Conservation (phyloP, 768 basidiomycete species). For the Lactarius indigo region DNA sequence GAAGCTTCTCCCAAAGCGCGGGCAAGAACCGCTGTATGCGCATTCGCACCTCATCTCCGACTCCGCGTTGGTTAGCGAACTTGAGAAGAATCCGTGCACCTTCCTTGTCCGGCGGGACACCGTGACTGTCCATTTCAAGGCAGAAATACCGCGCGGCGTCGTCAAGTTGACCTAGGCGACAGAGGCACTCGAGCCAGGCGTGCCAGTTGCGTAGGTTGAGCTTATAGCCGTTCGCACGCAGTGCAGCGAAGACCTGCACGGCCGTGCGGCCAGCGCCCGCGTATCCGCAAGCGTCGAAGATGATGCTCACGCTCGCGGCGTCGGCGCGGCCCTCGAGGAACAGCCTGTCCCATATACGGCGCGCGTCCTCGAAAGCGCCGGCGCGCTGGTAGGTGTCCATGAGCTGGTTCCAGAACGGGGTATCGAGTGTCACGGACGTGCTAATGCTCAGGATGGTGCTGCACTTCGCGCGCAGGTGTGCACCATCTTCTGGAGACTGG, state of each 20-base stretch:
- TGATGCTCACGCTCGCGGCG: slow-evolving; percentile 69
- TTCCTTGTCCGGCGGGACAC: slow-evolving; percentile 46
- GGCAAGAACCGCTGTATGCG: slow-evolving; percentile 25
- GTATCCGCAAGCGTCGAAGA: slow-evolving; percentile 80
- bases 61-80: slow-evolving; percentile 13
- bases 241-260: slow-evolving; percentile 49
- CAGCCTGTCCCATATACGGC: slow-evolving; percentile 77
- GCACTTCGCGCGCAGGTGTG: slow-evolving; percentile 58
- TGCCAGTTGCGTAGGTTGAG: slow-evolving; percentile 75
- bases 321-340: slow-evolving; percentile 55
- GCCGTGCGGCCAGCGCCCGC: slow-evolving; percentile 51
- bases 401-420: slow-evolving; percentile 59
- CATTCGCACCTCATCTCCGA: slow-evolving; percentile 15
- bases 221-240: slow-evolving; percentile 45
- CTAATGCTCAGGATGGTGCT: slow-evolving; percentile 79
- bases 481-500: slow-evolving; percentile 37
- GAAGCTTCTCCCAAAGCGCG: slow-evolving; percentile 20
- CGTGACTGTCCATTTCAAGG: slow-evolving; percentile 56
- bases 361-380: slow-evolving; percentile 65
- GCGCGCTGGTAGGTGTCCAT: slow-evolving; percentile 89
- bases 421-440: slow-evolving; percentile 67
- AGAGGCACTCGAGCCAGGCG: slow-evolving; percentile 82
- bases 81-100: slow-evolving; percentile 49
- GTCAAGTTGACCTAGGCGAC: slow-evolving; percentile 58
- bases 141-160: slow-evolving; percentile 66